phyloP scores from a whole-genome alignment of 2,329 filamentous ascomycete species.

The Fusarium musae region DNA sequence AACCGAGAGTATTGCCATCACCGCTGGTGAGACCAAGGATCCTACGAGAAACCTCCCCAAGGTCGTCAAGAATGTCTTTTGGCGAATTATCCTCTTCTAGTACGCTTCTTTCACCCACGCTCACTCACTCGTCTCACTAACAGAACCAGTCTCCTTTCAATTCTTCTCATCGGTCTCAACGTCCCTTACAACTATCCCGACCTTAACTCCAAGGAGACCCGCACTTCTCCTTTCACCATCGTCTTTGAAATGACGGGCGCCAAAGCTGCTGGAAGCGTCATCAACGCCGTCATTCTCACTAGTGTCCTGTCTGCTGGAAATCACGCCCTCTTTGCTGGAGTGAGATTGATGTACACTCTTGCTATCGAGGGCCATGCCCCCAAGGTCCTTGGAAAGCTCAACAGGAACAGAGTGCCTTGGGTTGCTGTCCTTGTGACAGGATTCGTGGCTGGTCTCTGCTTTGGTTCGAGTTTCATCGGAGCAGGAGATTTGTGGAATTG shows the following conservation, averaged over 20 bases:
- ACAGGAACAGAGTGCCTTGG: conserved; percentile 52
- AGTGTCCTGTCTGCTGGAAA: conserved; percentile 53
- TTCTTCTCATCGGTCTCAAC: conserved; percentile 64
- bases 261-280: conserved; percentile 60
- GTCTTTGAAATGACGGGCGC: conserved; percentile 69
- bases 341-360: conserved; percentile 51
- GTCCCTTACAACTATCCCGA: conserved; percentile 63
- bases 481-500: conserved; percentile 74
- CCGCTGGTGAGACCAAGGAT: conserved; percentile 73
- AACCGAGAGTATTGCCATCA: conserved; percentile 73
- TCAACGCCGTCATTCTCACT: conserved; percentile 67
- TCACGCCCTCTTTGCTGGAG: conserved; percentile 51
- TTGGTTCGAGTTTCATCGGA: conserved; percentile 73
- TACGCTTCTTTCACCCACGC: conserved; percentile 18
- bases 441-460: conserved; percentile 68
- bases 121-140: neutral
- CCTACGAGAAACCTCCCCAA: conserved; percentile 69
- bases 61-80: conserved; percentile 74
- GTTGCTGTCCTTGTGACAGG: conserved; percentile 61
- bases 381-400: conserved; percentile 57
- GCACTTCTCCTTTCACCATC: conserved; percentile 61
- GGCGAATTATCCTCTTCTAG: conserved; percentile 68
- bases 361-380: conserved; percentile 64
- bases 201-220: conserved; percentile 48
- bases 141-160: conserved; percentile 49